Base-by-base conservation (phyloP, 164 flowering plant genomes). In the Sedum album region DNA sequence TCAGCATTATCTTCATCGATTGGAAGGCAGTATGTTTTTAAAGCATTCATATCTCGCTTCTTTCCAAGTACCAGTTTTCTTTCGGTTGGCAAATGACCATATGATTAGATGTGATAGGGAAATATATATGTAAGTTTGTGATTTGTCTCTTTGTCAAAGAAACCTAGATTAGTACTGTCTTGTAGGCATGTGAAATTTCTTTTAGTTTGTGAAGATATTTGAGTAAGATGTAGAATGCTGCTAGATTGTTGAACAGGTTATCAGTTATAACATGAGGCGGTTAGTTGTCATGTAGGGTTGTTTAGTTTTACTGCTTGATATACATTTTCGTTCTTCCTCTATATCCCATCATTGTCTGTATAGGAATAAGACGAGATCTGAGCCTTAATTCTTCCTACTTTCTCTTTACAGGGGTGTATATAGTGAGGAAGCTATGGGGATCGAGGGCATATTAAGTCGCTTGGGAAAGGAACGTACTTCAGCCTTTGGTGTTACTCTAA, bases 401-500 rank as follows among this genome's bases (percentile, higher is more conserved):
- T 18, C 33, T 21, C 60, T 55, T 64, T 33, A 17, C 42, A n/a
- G 44, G 11, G 23, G 26, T 23, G 42, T 65, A 14, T 1, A 65
- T 15, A 21, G 42, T 26, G 42, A 65, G 13, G 42, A 65, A 41
- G 67, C 26, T 65, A 33, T 48, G 7, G 67, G 46, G 21, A n/a
- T 65, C 28, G 46, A 36, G 17, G 67, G 67, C 13, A 65, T 65
- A 36, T 26, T 65, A 41, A 21, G 46, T 38, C 67, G 67, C 18
- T 65, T 65, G 46, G 67, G 38, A 41, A 65, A 65, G 46, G 67
- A 65, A 65, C 7, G 67, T 18, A 65, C 46, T 65, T 11, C 46
- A 11, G 30, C 67, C 48, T 65, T 36, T 26, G 44, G 67, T 20
- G 7, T 65, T 65, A 41, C 21, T 65, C 10, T 14, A 20, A 38